A percentile compares a stretch with the other conserved stretches of the same genome.
phyloP scores from a whole-genome alignment of 73 alveolate genomes.

The Tetrahymena borealis region DNA sequence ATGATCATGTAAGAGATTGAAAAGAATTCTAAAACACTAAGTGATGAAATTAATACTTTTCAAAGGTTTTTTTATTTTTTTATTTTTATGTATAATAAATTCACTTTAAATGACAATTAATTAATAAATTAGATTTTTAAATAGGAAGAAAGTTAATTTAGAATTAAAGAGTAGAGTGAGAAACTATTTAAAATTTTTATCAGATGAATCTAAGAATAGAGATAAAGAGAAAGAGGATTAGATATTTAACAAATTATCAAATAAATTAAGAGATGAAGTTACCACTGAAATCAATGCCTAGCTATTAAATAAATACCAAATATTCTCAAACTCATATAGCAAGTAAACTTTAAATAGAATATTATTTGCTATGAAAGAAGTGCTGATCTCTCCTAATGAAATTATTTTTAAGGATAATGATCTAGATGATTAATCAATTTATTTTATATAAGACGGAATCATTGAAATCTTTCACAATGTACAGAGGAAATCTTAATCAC shows the following conservation, averaged over 20 bases:
- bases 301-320: background rate
- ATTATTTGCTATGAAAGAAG: background rate
- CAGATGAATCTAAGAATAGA: background rate
- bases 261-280: background rate
- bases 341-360: background rate
- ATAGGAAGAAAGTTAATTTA: background rate
- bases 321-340: background rate
- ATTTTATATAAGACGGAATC: background rate
- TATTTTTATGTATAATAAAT: background rate
- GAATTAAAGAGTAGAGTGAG: background rate
- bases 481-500: background rate
- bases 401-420: background rate
- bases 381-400: background rate
- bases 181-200: background rate
- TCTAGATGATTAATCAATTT: background rate
- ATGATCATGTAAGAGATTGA: slow-evolving; percentile 12
- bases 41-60: background rate
- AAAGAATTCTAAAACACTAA: background rate
- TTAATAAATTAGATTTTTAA: no score
- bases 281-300: background rate
- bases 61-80: slow-evolving; percentile 5
- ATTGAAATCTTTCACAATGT: background rate
- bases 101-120: background rate
- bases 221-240: background rate
- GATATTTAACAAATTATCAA: background rate